Percentiles rank a stretch among this genome's conserved stretches.
Conservation (phyloP, 768 basidiomycete genomes). For the Lentinula sp. region DNA sequence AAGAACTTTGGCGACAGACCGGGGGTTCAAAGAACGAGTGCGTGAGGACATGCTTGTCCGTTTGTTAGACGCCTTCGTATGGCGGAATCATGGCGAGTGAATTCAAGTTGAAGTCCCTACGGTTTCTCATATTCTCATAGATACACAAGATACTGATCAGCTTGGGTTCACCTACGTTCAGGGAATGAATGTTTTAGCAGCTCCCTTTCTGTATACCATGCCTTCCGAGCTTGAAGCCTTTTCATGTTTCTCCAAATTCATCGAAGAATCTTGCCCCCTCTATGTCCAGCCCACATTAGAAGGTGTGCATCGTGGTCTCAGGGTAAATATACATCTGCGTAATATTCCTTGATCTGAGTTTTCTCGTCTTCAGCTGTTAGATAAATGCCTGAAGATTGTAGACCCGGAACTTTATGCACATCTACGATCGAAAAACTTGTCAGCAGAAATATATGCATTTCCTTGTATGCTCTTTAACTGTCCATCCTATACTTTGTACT, state of each 20-base stretch:
- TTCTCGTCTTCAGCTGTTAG: constrained; percentile 60
- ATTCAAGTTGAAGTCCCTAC: not conserved
- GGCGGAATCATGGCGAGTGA: constrained; percentile 77
- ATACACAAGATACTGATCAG: constrained; percentile 71
- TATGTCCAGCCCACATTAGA: constrained; percentile 96
- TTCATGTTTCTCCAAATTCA: constrained; percentile 93
- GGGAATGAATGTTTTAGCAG: constrained; percentile 98
- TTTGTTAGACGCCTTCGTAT: constrained; percentile 96
- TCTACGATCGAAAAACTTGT: constrained; percentile 84
- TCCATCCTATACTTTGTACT: not conserved
- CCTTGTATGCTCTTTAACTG: constrained; percentile 56
- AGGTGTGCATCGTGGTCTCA: constrained; percentile 91
- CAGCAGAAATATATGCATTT: constrained; percentile 96
- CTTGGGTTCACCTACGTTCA: constrained; percentile 95
- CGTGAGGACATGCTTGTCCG: constrained; percentile 96
- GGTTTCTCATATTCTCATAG: constrained; percentile 26
- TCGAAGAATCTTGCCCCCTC: constrained; percentile 90
- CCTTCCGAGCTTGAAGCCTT: constrained; percentile 98
- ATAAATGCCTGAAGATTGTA: constrained; percentile 86
- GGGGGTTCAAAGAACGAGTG: constrained; percentile 96
- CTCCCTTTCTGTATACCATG: constrained; percentile 96
- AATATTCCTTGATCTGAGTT: not conserved
- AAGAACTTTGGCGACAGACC: constrained; percentile 92
- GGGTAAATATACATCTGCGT: constrained; percentile 45
- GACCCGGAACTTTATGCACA: constrained; percentile 81